Percentiles rank a stretch among this genome's conserved stretches.
phyloP scores from a whole-genome alignment of 805 yeast species.

The Huiozyma naganishii region DNA sequence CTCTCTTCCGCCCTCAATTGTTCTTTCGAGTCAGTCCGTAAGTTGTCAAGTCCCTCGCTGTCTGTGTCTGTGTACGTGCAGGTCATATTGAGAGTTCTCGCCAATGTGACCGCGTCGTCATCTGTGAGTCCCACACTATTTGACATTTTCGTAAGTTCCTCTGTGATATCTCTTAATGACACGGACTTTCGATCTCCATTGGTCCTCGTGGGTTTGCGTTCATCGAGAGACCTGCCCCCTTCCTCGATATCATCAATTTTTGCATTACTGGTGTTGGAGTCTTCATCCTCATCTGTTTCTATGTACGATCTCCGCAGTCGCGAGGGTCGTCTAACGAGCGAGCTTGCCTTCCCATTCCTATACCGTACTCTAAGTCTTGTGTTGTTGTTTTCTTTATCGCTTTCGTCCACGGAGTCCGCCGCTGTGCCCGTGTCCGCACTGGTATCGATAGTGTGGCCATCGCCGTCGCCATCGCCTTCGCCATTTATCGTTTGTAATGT shows the following conservation, averaged over 20 bases:
- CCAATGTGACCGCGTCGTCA: slow-evolving; percentile 73
- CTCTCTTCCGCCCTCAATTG: not conserved
- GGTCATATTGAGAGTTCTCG: slow-evolving; percentile 64
- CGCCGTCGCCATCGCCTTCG: not conserved
- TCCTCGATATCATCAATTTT: slow-evolving; percentile 11
- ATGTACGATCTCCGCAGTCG: slow-evolving; percentile 25
- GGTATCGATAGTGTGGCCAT: not conserved
- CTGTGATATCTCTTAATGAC: slow-evolving; percentile 60
- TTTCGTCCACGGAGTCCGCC: not conserved
- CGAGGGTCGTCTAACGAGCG: slow-evolving; percentile 27
- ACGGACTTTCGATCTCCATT: slow-evolving; percentile 27
- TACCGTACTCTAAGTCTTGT: slow-evolving; percentile 21
- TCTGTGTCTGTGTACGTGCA: slow-evolving; percentile 37
- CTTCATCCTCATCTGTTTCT: slow-evolving; percentile 23
- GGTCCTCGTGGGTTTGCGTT: not conserved
- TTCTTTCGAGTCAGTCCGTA: slow-evolving; percentile 3
- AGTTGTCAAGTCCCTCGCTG: not conserved
- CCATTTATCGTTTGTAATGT: slow-evolving; percentile 23
- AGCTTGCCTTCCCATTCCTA: slow-evolving; percentile 6
- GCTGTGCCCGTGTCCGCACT: too few relatives aligned
- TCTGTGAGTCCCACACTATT: slow-evolving; percentile 70
- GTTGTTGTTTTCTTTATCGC: slow-evolving; percentile 12
- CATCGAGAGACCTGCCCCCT: slow-evolving; percentile 4
- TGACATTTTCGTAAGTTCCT: slow-evolving; percentile 63
- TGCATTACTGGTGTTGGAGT: slow-evolving; percentile 23